phyloP scores from a whole-genome alignment of 2,329 filamentous ascomycete genomes.

The Tricladium varicosporioides region DNA sequence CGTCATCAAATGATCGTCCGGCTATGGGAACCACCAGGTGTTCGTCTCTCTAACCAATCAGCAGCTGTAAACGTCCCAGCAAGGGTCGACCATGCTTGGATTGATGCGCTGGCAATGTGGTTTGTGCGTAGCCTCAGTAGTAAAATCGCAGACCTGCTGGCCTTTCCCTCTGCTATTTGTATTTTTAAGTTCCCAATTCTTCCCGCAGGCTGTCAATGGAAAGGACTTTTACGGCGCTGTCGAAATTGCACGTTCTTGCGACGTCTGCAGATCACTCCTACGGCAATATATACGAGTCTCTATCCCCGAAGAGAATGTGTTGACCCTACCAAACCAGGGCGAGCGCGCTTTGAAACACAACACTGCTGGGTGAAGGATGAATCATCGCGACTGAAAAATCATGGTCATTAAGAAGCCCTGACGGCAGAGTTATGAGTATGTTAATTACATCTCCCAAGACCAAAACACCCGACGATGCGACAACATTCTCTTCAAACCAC shows the following conservation, averaged over 20 bases:
- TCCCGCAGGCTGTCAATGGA: neutral
- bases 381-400: neutral
- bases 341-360: neutral
- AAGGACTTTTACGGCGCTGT: too few species aligned
- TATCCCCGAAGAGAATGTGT: too few species aligned
- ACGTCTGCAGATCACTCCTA: neutral
- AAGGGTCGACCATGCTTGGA: constrained; percentile 22
- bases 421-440: constrained; percentile 19
- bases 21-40: neutral
- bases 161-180: neutral
- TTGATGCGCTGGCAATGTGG: constrained; percentile 32
- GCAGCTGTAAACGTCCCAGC: neutral
- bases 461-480: constrained; percentile 29
- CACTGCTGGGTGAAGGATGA: neutral
- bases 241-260: too few species aligned
- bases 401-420: constrained; percentile 8
- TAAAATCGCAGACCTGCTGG: constrained; percentile 8
- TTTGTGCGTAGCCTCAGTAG: constrained; percentile 24
- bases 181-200: neutral
- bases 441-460: constrained; percentile 27
- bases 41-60: constrained; percentile 3
- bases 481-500: constrained; percentile 13
- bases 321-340: neutral
- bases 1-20: constrained; percentile 15
- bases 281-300: neutral